These are phyloP conservation scores for Thielaviopsis musarum DNA, from an alignment of 2,329 filamentous ascomycete genomes.

Conservation along the genomic window DNA sequence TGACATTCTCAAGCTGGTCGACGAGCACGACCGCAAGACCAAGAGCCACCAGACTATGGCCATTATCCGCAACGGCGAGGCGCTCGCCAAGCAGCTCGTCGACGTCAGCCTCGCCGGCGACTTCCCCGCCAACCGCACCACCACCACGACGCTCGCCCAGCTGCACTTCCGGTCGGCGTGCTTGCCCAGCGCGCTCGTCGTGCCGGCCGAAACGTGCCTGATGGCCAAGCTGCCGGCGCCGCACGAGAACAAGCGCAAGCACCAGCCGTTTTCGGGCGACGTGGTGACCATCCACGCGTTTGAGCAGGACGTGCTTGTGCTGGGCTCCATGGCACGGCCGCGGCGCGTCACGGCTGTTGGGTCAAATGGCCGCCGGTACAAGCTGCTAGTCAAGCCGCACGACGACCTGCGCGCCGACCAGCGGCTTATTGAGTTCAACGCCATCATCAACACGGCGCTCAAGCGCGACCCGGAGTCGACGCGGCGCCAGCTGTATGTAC, in stretches of 20 bases:
- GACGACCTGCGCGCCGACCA: constrained; percentile 96
- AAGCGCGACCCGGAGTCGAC: constrained; percentile 85
- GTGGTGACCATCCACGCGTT: constrained; percentile 70
- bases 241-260: constrained; percentile 53
- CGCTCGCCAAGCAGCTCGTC: constrained; percentile 66
- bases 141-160: constrained; percentile 53
- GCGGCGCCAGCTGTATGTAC: constrained; percentile 81
- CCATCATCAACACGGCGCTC: constrained; percentile 88
- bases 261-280: constrained; percentile 77
- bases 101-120: constrained; percentile 60
- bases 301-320: constrained; percentile 71
- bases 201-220: constrained; percentile 74
- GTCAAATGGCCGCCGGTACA: constrained; percentile 76
- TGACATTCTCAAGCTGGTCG: constrained; percentile 32
- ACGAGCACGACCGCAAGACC: constrained; percentile 13
- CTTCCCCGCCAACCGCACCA: constrained; percentile 52
- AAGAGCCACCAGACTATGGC: constrained; percentile 24
- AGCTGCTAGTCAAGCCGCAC: constrained; percentile 90
- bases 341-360: constrained; percentile 77
- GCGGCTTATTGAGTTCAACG: constrained; percentile 97
- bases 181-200: constrained; percentile 70
- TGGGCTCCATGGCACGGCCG: constrained; percentile 84
- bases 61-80: constrained; percentile 64
- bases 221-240: constrained; percentile 62
- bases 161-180: constrained; percentile 72